These are phyloP conservation scores for Saxispiralis lemnorum DNA, from an alignment of 495 filamentous ascomycete genomes.

Conservation along the genomic window DNA sequence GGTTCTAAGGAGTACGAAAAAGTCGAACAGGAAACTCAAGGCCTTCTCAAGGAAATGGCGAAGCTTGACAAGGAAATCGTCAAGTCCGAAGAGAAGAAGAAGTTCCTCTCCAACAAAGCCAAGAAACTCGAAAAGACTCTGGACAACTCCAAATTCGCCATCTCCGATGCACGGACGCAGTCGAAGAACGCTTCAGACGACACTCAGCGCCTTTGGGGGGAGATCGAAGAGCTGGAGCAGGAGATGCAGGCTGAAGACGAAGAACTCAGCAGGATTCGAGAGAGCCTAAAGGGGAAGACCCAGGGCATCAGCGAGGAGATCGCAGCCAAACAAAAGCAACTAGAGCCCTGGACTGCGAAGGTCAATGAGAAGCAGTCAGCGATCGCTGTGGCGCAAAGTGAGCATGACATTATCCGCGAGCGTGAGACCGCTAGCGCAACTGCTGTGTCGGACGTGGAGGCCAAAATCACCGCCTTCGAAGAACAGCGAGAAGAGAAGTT, in stretches of 20 bases:
- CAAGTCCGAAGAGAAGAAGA: slow-evolving; percentile 93
- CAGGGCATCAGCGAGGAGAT: slow-evolving; percentile 87
- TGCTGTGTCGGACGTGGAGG: slow-evolving; percentile 65
- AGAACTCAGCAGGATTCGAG: slow-evolving; percentile 62
- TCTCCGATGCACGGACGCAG: slow-evolving; percentile 56
- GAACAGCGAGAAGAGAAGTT: slow-evolving; percentile 51
- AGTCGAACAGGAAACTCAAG: slow-evolving; percentile 66
- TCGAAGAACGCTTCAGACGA: slow-evolving; percentile 62
- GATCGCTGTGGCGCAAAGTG: slow-evolving; percentile 84
- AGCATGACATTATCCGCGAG: slow-evolving; percentile 78
- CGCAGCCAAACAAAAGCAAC: slow-evolving; percentile 72
- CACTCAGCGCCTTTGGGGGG: slow-evolving; percentile 51
- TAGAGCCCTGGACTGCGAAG: slow-evolving; percentile 92
- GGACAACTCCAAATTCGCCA: slow-evolving; percentile 46
- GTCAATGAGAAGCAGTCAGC: slow-evolving; percentile 88
- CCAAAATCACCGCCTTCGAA: slow-evolving; percentile 56
- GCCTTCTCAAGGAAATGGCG: slow-evolving; percentile 69
- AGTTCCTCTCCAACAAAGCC: slow-evolving; percentile 72
- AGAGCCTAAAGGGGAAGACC: slow-evolving; percentile 82
- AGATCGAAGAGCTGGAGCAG: slow-evolving; percentile 56
- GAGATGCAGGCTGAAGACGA: slow-evolving; percentile 61
- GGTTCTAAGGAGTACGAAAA: slow-evolving; percentile 63
- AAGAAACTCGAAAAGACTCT: slow-evolving; percentile 90
- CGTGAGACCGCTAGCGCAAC: slow-evolving; percentile 71
- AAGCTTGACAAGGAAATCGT: slow-evolving; percentile 90